A percentile compares a stretch with the other conserved stretches of the same genome.
Conservation (phyloP, 495 filamentous ascomycete species). For the Tetracladium setigerum region DNA sequence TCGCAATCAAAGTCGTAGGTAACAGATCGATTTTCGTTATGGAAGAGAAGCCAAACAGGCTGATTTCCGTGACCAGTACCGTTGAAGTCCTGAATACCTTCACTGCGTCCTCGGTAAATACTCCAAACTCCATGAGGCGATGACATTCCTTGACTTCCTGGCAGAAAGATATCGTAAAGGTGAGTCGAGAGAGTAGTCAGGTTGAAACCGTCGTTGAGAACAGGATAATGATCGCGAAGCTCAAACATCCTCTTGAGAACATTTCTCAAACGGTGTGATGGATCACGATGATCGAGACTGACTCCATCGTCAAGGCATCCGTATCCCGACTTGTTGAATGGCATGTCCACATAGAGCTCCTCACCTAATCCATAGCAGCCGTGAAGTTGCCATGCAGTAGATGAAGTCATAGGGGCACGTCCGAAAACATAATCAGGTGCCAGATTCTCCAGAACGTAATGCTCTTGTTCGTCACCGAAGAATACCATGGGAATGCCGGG, state of each 20-base stretch:
- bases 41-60: slow-evolving; percentile 55
- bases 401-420: slow-evolving; percentile 57
- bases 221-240: slow-evolving; percentile 49
- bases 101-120: slow-evolving; percentile 44
- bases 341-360: slow-evolving; percentile 51
- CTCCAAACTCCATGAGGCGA: slow-evolving; percentile 67
- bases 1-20: slow-evolving; percentile 59
- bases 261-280: slow-evolving; percentile 61
- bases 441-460: slow-evolving; percentile 60
- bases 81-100: slow-evolving; percentile 44
- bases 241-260: slow-evolving; percentile 62
- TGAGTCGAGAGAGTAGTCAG: slow-evolving; percentile 54
- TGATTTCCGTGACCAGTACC: slow-evolving; percentile 11
- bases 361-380: slow-evolving; percentile 55
- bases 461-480: slow-evolving; percentile 67
- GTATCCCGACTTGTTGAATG: slow-evolving; percentile 41
- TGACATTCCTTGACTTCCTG: slow-evolving; percentile 43
- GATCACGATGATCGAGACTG: slow-evolving; percentile 54
- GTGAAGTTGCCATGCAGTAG: slow-evolving; percentile 61
- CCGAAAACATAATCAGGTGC: slow-evolving; percentile 66
- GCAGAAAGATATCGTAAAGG: slow-evolving; percentile 42
- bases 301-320: slow-evolving; percentile 54
- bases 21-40: slow-evolving; percentile 50
- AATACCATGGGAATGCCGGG: slow-evolving; percentile 59
- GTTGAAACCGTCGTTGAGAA: slow-evolving; percentile 57